Conservation (phyloP, 805 yeast genomes). For the Lipomyces spencermartinsiae region DNA sequence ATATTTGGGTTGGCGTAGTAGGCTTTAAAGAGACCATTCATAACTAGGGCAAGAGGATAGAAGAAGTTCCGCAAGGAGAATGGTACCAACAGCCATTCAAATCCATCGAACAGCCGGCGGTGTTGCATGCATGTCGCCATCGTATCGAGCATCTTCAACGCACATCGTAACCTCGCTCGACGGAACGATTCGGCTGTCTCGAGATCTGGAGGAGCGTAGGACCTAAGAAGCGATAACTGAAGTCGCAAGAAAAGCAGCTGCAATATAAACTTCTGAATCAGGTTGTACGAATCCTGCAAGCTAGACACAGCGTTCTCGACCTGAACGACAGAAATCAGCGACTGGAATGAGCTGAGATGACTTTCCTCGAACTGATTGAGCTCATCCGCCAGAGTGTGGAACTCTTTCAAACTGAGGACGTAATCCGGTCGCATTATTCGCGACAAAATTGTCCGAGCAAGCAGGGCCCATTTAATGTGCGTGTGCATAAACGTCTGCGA, state of each 20-base stretch:
- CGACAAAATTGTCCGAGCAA: conserved; percentile 21
- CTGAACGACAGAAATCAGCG: conserved; percentile 26
- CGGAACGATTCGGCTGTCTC: conserved; percentile 21
- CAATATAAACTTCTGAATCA: conserved; percentile 27
- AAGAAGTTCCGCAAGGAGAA: conserved; percentile 24
- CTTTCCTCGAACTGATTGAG: conserved; percentile 29
- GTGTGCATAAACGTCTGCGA: conserved; percentile 24
- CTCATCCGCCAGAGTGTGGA: conserved; percentile 6
- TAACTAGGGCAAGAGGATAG: conserved; percentile 26
- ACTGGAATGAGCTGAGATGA: conserved; percentile 32
- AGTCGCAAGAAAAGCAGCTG: conserved; percentile 31
- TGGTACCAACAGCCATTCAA: conserved; percentile 31
- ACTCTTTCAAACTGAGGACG: conserved; percentile 17
- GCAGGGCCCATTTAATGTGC: conserved; percentile 30
- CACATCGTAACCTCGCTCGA: conserved; percentile 19
- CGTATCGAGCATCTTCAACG: conserved; percentile 31
- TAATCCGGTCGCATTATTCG: conserved; percentile 21
- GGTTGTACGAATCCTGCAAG: conserved; percentile 31
- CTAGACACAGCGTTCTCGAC: conserved; percentile 27
- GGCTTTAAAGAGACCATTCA: conserved; percentile 24
- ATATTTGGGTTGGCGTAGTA: conserved; percentile 23
- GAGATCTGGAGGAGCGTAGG: conserved; percentile 22
- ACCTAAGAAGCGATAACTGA: conserved; percentile 24
- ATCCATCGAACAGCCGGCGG: conserved; percentile 23
- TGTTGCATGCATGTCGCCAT: conserved; percentile 26